Evolutionary conservation across 805 yeast species (phyloP).

Genomic region (Ogataea wickerhamii): DNA sequence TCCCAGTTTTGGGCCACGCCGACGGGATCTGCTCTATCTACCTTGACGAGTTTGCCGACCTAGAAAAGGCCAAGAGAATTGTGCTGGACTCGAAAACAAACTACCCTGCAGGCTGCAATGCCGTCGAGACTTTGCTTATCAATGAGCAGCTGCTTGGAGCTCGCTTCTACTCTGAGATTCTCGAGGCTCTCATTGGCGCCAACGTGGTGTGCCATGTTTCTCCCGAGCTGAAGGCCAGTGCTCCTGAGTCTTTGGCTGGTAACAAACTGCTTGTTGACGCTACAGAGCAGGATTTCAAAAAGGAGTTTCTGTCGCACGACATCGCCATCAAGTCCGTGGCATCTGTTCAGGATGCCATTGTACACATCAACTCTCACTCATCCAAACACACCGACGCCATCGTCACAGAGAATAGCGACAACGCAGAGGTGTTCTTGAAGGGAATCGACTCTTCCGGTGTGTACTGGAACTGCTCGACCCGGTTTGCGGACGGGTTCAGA

Average conservation of each 20-base stretch:
- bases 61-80: slow-evolving; percentile 71
- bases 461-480: slow-evolving; percentile 94
- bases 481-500: slow-evolving; percentile 98
- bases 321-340: slow-evolving; percentile 67
- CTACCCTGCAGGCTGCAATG: slow-evolving; percentile 99
- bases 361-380: slow-evolving; percentile 84
- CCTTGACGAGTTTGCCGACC: slow-evolving; percentile 72
- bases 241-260: slow-evolving; percentile 15
- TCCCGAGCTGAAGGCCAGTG: slow-evolving; percentile 40
- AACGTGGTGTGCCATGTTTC: slow-evolving; percentile 75
- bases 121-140: slow-evolving; percentile 82
- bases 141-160: slow-evolving; percentile 38
- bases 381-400: slow-evolving; percentile 96
- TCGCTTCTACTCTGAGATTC: slow-evolving; percentile 14
- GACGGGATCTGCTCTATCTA: slow-evolving; percentile 94
- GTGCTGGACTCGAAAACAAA: slow-evolving; percentile 87
- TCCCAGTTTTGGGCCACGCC: slow-evolving; percentile 98
- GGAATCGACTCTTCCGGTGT: slow-evolving; percentile 95
- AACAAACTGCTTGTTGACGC: slow-evolving; percentile 39
- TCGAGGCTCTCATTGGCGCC: slow-evolving; percentile 46
- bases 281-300: slow-evolving; percentile 66
- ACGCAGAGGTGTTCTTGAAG: slow-evolving; percentile 74
- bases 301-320: slow-evolving; percentile 80
- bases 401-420: slow-evolving; percentile 66
- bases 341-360: slow-evolving; percentile 67